Percentiles rank a stretch among this genome's conserved stretches.
Conservation (phyloP, 2,329 filamentous ascomycete species). For the Talaromyces piceae region DNA sequence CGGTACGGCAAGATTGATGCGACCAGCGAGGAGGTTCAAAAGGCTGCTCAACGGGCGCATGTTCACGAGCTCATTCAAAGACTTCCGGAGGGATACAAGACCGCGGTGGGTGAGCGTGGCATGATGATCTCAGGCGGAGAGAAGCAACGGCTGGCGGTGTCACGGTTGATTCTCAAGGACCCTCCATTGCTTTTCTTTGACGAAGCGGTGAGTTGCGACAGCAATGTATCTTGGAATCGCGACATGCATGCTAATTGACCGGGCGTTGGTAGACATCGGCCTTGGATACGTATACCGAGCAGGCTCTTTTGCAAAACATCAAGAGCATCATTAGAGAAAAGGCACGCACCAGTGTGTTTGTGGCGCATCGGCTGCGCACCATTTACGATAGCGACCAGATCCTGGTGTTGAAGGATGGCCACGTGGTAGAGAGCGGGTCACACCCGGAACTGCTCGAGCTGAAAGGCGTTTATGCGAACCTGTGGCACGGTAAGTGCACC, state of each 20-base stretch:
- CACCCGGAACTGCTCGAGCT: constrained; percentile 75
- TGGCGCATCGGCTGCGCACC: constrained; percentile 84
- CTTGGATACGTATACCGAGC: constrained; percentile 87
- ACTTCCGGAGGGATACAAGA: constrained; percentile 84
- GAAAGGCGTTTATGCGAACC: constrained; percentile 67
- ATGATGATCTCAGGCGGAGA: constrained; percentile 97
- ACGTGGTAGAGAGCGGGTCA: constrained; percentile 81
- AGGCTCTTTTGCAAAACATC: constrained; percentile 83
- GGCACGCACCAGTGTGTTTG: constrained; percentile 82
- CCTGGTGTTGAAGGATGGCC: constrained; percentile 77
- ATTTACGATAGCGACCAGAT: constrained; percentile 93
- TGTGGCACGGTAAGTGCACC: constrained; percentile 70
- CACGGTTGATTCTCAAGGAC: constrained; percentile 77
- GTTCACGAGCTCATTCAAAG: constrained; percentile 73
- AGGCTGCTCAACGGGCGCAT: constrained; percentile 71
- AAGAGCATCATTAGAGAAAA: constrained; percentile 88
- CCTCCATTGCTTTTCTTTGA: constrained; percentile 89
- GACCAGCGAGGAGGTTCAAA: constrained; percentile 61
- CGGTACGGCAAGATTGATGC: constrained; percentile 81
- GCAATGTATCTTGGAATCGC: background rate
- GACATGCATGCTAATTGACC: background rate
- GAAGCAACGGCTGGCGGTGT: constrained; percentile 83
- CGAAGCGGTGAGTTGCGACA: constrained; percentile 57
- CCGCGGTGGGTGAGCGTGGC: constrained; percentile 85
- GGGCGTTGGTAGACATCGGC: constrained; percentile 58